Evolutionary conservation across 78 protist species (phyloP).

Genomic region (Cavenderia fasciculata): DNA sequence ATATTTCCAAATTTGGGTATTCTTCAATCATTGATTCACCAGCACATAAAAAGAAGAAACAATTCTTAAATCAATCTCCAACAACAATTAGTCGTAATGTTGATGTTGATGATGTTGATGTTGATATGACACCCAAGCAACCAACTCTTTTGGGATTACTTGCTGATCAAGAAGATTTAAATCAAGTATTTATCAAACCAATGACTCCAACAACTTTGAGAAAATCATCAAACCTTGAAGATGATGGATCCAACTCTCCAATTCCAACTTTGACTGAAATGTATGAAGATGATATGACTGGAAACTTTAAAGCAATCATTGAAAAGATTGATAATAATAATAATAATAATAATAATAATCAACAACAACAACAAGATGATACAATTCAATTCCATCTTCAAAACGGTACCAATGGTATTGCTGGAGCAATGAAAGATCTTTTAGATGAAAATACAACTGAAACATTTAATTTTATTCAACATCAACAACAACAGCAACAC

Average conservation of each 20-base stretch:
- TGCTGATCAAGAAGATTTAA: constrained; percentile 20
- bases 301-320: constrained; percentile 34
- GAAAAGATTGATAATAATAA: not conserved
- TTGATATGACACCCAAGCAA: not conserved
- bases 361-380: not conserved
- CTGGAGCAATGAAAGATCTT: constrained; percentile 25
- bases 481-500: not conserved
- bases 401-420: constrained; percentile 43
- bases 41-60: not conserved
- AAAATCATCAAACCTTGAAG: not conserved
- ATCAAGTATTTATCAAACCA: not conserved
- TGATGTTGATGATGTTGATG: not conserved
- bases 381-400: constrained; percentile 14
- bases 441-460: not conserved
- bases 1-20: not conserved
- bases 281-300: constrained; percentile 59
- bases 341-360: not conserved
- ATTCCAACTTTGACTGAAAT: constrained; percentile 34
- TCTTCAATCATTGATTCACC: constrained; percentile 11
- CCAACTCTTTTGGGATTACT: not conserved
- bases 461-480: too few species aligned
- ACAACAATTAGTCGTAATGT: not conserved
- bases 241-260: not conserved
- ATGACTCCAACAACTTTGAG: not conserved
- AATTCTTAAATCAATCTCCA: not conserved